phyloP scores from a whole-genome alignment of 192 early-diverging fungal species.

The Podochytrium sp. region DNA sequence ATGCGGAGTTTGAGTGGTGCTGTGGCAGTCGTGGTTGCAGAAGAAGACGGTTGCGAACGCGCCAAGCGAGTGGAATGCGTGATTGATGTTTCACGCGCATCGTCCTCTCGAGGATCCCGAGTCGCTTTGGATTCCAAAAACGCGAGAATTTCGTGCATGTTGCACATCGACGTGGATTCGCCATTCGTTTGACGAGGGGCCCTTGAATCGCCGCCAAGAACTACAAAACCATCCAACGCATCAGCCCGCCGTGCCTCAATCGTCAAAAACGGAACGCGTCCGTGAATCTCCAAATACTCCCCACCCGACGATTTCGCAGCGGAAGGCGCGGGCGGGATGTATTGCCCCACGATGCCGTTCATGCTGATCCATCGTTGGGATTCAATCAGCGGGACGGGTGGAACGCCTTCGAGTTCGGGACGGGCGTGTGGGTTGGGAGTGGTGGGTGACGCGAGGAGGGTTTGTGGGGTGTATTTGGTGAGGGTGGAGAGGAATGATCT shows the following conservation, averaged over 20 bases:
- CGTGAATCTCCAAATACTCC: background rate
- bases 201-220: too few relatives aligned
- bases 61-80: too few relatives aligned
- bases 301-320: background rate
- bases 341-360: background rate
- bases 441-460: background rate
- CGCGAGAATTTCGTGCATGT: background rate
- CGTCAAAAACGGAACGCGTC: background rate
- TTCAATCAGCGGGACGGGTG: background rate
- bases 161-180: background rate
- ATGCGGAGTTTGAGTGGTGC: too few relatives aligned
- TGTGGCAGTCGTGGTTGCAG: too few relatives aligned
- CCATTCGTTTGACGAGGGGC: background rate
- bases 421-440: background rate
- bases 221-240: too few relatives aligned
- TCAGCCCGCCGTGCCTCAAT: background rate
- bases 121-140: background rate
- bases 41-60: too few relatives aligned
- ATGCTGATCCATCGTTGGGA: background rate
- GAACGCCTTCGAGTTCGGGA: background rate
- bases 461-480: constrained; percentile 8
- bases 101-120: background rate
- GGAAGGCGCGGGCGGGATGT: background rate
- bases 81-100: background rate
- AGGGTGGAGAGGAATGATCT: constrained; percentile 7